Evolutionary conservation across 1,284 basidiomycete species (phyloP), one percentile per base, ranked within the genome.

Genomic region (Ustilago curta): DNA sequence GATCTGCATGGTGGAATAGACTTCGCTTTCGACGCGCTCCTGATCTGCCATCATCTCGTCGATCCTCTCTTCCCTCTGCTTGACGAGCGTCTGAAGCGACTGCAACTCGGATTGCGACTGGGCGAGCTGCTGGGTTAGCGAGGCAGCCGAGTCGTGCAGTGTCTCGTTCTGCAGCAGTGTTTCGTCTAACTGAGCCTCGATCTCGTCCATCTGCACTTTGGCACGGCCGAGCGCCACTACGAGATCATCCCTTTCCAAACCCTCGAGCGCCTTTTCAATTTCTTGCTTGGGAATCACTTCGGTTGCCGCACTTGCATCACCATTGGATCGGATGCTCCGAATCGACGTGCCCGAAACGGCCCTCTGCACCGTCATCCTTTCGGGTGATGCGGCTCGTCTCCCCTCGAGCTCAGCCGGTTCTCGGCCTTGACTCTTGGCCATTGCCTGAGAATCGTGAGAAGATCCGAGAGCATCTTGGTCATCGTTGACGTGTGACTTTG

Each of bases 41-140:
- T 81, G 79, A n/a, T 80, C 79, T 23, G 56, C 49, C 60, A 75
- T 70, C 47, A 81, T 57, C 23, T 81, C 78, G 55, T 81, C 79
- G 42, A 80, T 74, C 16, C 72, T 59, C 40, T 79, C 79, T 43
- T 81, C 79, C 14, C 76, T 68, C 56, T 76, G 76, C 35, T 57
- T 55, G 49, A 81, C 68, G 23, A 65, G 48, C 14, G 53, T 23
- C 9, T 78, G 55, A 11, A 81, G 60, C 4, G 66, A 58, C 3
- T 76, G 51, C 8, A 45, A 43, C 23, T 78, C 67, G 6, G 60
- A 42, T 40, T 74, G 72, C 23, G 62, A 35, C 31, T 65, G 40
- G 12, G 51, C 52, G n/a, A 79, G 60, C 29, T 75, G 67, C 32
- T 74, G 53, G 23, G 53, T 45, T 14, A 74, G 52, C 2, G 70